These are phyloP conservation scores for Bolboschoenoplectus hybrid DNA, from an alignment of 202 grass and related monocot species.

Conservation along the genomic window DNA sequence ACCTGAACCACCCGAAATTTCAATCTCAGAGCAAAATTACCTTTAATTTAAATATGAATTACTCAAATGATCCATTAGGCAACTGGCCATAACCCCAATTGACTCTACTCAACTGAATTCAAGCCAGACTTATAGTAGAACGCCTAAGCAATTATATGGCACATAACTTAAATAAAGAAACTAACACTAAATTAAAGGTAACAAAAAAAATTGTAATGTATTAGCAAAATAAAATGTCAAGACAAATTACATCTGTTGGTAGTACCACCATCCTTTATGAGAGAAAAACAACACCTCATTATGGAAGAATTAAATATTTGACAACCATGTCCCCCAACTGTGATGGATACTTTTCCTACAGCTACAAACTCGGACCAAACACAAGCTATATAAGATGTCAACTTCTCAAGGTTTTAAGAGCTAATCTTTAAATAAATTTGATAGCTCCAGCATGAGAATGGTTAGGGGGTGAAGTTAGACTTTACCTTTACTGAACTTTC, in stretches of 20 bases:
- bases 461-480: not conserved
- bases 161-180: slow-evolving; percentile 1
- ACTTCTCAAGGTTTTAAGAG: not conserved
- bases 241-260: not conserved
- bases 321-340: slow-evolving; percentile 8
- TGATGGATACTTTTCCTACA: slow-evolving; percentile 18
- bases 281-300: slow-evolving; percentile 3
- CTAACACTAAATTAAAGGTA: not conserved
- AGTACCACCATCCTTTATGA: not conserved
- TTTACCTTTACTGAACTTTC: not conserved
- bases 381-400: slow-evolving; percentile 9
- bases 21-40: not conserved
- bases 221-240: not conserved
- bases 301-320: slow-evolving; percentile 6
- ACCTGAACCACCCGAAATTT: not conserved
- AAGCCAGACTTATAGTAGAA: not conserved
- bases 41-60: not conserved
- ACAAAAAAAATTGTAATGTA: not conserved
- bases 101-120: slow-evolving; percentile 13
- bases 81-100: not conserved
- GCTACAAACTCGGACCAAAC: not conserved
- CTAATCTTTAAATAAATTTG: slow-evolving; percentile 17
- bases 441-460: not conserved
- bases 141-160: slow-evolving; percentile 6
- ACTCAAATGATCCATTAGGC: not conserved